Evolutionary conservation across 1,284 basidiomycete genomes (phyloP).

Genomic region (Cryptococcus sp.): DNA sequence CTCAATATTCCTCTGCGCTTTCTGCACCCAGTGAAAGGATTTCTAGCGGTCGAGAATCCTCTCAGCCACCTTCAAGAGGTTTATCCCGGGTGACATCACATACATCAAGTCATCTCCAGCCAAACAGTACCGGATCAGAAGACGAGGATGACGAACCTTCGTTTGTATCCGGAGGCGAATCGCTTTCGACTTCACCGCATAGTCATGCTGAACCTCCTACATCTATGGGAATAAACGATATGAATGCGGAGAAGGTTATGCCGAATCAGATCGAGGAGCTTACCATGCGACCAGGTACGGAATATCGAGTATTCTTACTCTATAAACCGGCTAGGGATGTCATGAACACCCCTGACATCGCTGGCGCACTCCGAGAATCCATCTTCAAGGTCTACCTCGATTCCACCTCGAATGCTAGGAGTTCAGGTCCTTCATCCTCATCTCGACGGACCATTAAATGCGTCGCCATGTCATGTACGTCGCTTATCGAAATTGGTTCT

Average conservation of each 20-base stretch:
- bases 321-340: conserved; percentile 46
- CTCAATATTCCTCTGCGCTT: neutral
- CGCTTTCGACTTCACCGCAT: conserved; percentile 1
- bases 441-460: conserved; percentile 44
- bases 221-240: conserved; percentile 11
- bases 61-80: conserved; percentile 30
- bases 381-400: conserved; percentile 51
- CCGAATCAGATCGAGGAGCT: conserved; percentile 51
- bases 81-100: conserved; percentile 37
- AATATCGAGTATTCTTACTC: conserved; percentile 51
- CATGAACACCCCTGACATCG: conserved; percentile 30
- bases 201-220: neutral
- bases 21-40: conserved; percentile 1
- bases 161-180: conserved; percentile 15
- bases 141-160: conserved; percentile 30
- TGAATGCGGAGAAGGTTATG: conserved; percentile 25
- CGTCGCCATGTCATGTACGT: conserved; percentile 50
- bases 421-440: neutral
- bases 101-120: conserved; percentile 29
- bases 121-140: conserved; percentile 27
- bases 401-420: conserved; percentile 5
- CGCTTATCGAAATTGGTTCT: conserved; percentile 47
- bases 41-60: conserved; percentile 20
- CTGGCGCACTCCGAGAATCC: conserved; percentile 45
- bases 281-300: conserved; percentile 51